Evolutionary conservation across 257 asterid species (phyloP), one percentile per base, ranked within the genome.

Genomic region (Plantago ovata): DNA sequence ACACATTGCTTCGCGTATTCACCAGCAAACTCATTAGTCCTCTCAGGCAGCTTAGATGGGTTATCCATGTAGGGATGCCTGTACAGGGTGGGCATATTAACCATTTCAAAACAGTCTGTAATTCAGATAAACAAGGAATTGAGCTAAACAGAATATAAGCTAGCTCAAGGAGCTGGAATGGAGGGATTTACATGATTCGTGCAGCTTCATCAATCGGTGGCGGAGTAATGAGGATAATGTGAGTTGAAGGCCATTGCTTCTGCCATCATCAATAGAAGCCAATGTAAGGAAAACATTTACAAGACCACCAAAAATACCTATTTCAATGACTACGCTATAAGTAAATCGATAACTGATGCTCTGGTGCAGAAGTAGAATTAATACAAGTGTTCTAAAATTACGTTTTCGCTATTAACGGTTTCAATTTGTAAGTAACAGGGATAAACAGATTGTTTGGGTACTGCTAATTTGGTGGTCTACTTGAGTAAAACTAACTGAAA

Each of bases 11-110:
- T 79, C 13, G 98, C 94, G 15, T 93, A 89, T 0, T 12, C 36
- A 39, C 95, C 84, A 15, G 98, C 87, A 60, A 82, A 82, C 62
- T 81, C 95, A 44, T 93, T 89, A 10, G 94, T 89, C 75, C 98
- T 89, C 78, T 93, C 98, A 0, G 91, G 78, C 49, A 82, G 71
- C 21, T 82, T 86, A 13, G 67, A 57, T 7, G 64, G 62, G 64
- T 83, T 77, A 49, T 79, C 81, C 0, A 7, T 18, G 60, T 43
- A 87, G 9, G 90, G 90, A 56, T 47, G 3, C 70, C 98, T 86
- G 62, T 23, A 62, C 3, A 6, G 21, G 8, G 3, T 5, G 21
- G 8, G 3, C 32, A 24, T 5, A 5, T 24, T 24, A 24, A 42
- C 1, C 15, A 15, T 10, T 15, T 42, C 47, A 36, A 33, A 8